phyloP scores from a whole-genome alignment of 306 rosid genomes.

The Pterocarpus santalinus region DNA sequence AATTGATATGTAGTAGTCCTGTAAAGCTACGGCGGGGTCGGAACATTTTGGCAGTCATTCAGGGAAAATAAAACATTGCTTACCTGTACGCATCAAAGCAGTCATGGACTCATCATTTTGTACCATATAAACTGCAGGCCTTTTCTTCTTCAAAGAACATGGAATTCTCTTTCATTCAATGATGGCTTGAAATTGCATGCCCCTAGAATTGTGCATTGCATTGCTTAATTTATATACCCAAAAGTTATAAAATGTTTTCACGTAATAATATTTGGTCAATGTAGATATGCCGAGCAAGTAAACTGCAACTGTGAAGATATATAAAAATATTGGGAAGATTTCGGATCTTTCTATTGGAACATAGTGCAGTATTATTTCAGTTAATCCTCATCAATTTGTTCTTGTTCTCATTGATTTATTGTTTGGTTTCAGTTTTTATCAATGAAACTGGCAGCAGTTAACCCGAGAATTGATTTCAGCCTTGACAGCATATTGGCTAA shows the following conservation, averaged over 20 bases:
- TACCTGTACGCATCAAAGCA: constrained; percentile 12
- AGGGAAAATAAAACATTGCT: constrained; percentile 30
- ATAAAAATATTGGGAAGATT: constrained; percentile 38
- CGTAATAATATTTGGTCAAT: not conserved
- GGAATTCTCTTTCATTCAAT: not conserved
- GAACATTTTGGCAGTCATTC: constrained; percentile 17
- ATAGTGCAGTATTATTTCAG: constrained; percentile 30
- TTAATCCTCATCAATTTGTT: constrained; percentile 36
- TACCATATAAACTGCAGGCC: constrained; percentile 6
- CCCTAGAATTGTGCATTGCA: constrained; percentile 20
- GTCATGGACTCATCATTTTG: not conserved
- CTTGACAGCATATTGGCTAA: constrained; percentile 76
- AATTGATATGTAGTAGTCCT: constrained; percentile 33
- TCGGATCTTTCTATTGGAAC: constrained; percentile 39
- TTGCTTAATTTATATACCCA: constrained; percentile 10
- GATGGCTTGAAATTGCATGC: constrained; percentile 35
- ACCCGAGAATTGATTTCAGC: constrained; percentile 86
- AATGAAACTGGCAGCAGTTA: constrained; percentile 92
- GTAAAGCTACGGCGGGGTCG: constrained; percentile 9
- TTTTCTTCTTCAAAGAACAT: not conserved
- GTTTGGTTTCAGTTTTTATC: constrained; percentile 81
- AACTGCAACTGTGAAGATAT: constrained; percentile 10
- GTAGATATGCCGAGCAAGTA: constrained; percentile 11
- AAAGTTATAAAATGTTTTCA: constrained; percentile 24
- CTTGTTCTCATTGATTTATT: constrained; percentile 39